These are phyloP conservation scores for Rhizoctonia solani DNA, from an alignment of 1,284 basidiomycete genomes.

Conservation along the genomic window DNA sequence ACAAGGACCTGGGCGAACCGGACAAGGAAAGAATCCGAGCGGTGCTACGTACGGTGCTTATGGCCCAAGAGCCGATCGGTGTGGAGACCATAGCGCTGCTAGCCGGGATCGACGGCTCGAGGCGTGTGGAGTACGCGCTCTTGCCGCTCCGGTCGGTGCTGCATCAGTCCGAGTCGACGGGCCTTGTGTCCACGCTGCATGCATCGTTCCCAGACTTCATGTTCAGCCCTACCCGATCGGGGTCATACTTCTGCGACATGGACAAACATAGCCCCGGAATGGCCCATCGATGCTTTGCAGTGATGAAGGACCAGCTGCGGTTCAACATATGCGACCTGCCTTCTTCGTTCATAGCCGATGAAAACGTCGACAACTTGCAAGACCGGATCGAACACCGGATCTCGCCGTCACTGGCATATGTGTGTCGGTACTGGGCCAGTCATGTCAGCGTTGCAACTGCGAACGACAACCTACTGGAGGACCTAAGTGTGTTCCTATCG, in stretches of 20 bases:
- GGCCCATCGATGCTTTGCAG: too few species aligned
- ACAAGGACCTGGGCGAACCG: not conserved
- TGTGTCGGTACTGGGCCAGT: too few species aligned
- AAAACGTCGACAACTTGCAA: not conserved
- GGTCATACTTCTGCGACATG: too few species aligned
- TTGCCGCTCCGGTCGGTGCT: not conserved
- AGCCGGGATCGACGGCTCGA: too few species aligned
- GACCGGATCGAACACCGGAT: not conserved
- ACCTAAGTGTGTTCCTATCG: too few species aligned
- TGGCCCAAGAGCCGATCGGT: not conserved
- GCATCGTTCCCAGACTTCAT: not conserved
- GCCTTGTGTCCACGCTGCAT: not conserved
- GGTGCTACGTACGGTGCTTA: not conserved
- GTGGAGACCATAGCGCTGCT: not conserved
- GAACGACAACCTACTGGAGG: too few species aligned
- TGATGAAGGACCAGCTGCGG: too few species aligned
- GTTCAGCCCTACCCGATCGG: not conserved
- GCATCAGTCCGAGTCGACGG: not conserved
- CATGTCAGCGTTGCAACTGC: too few species aligned
- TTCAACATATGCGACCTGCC: too few species aligned
- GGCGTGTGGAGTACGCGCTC: not conserved
- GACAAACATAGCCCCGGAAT: too few species aligned
- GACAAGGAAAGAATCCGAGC: not conserved
- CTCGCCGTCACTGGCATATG: too few species aligned
- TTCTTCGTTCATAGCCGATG: not conserved